These are phyloP conservation scores for Nadsonia commutata DNA, from an alignment of 1,139 yeast genomes.

Conservation along the genomic window DNA sequence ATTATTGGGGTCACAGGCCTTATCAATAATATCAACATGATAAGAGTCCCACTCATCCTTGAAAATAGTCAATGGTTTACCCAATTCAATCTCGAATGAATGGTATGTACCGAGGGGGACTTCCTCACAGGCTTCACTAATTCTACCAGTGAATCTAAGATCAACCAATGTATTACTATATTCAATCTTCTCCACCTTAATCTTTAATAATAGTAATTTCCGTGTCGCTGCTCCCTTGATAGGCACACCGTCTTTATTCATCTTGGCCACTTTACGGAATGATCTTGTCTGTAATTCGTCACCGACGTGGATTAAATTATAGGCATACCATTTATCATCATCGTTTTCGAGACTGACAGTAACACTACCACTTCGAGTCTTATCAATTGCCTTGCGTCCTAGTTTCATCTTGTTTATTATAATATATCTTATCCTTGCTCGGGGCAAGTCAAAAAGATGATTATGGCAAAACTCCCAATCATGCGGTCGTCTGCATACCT, in stretches of 20 bases:
- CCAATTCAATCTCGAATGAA: slow-evolving; percentile 67
- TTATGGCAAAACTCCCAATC: too few species aligned
- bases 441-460: too few species aligned
- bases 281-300: slow-evolving; percentile 65
- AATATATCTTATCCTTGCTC: too few species aligned
- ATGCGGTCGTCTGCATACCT: too few species aligned
- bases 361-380: slow-evolving; percentile 51
- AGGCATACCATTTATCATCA: slow-evolving; percentile 83
- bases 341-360: slow-evolving; percentile 70
- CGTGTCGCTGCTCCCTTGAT: slow-evolving; percentile 27
- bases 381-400: slow-evolving; percentile 35
- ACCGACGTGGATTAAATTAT: slow-evolving; percentile 61
- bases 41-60: slow-evolving; percentile 76
- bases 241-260: slow-evolving; percentile 18
- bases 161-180: slow-evolving; percentile 67
- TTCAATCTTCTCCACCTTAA: slow-evolving; percentile 56
- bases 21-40: slow-evolving; percentile 48
- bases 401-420: slow-evolving; percentile 42
- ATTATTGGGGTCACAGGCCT: slow-evolving; percentile 59
- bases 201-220: slow-evolving; percentile 37
- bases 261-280: slow-evolving; percentile 47
- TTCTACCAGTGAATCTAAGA: slow-evolving; percentile 69
- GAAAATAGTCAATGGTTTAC: slow-evolving; percentile 50
- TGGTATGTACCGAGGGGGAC: slow-evolving; percentile 80
- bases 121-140: slow-evolving; percentile 56